Percentiles rank a stretch among this genome's conserved stretches.
Conservation (phyloP, 495 filamentous ascomycete species). For the Tuber aestivum region DNA sequence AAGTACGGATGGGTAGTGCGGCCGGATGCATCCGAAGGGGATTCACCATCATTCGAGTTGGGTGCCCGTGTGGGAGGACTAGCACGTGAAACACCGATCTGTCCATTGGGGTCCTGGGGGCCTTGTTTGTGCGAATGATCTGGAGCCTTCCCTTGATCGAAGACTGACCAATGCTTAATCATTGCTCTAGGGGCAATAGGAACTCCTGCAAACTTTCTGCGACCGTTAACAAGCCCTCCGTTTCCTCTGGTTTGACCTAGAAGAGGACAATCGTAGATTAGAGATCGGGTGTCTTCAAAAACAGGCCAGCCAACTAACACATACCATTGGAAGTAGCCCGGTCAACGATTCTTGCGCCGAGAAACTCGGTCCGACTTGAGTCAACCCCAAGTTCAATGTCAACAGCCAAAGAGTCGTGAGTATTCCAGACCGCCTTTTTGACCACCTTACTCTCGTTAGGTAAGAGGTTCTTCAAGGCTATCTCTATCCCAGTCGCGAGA, state of each 20-base stretch:
- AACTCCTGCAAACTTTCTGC: not conserved
- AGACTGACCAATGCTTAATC: not conserved
- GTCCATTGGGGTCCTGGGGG: not conserved
- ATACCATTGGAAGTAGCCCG: not conserved
- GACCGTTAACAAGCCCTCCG: not conserved
- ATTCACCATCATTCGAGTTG: not conserved
- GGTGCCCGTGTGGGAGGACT: rapidly evolving
- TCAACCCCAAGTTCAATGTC: not conserved
- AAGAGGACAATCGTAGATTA: not conserved
- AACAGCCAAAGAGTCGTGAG: not conserved
- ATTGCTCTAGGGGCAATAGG: not conserved
- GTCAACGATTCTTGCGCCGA: not conserved
- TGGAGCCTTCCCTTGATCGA: not conserved
- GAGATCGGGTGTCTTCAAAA: not conserved
- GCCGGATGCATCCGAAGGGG: not conserved
- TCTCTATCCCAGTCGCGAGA: not conserved
- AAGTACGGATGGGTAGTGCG: not conserved
- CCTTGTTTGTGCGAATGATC: not conserved
- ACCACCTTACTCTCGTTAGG: not conserved
- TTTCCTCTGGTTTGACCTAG: not conserved
- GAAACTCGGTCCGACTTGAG: not conserved
- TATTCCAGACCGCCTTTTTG: not conserved
- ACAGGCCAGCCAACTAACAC: not conserved
- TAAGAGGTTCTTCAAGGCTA: not conserved
- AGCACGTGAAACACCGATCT: not conserved